These are phyloP conservation scores for Agrostemma githago DNA, from an alignment of 148 eudicot genomes.

Conservation along the genomic window DNA sequence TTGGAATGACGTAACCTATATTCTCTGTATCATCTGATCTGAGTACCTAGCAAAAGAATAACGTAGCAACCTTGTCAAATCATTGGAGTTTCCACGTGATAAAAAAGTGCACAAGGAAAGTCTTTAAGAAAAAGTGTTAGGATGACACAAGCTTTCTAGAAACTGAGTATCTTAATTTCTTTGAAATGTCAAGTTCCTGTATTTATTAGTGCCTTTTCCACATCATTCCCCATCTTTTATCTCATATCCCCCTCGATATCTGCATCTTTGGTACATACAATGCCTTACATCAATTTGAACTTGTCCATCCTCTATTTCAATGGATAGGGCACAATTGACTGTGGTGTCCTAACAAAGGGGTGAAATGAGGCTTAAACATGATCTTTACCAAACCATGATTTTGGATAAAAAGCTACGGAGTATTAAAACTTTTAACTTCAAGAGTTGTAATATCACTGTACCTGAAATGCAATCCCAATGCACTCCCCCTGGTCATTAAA, in stretches of 20 bases:
- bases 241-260: background rate
- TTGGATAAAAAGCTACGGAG: background rate
- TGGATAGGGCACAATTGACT: background rate
- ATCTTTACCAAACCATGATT: background rate
- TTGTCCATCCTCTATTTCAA: background rate
- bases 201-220: background rate
- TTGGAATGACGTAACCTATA: constrained; percentile 96
- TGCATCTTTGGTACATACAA: background rate
- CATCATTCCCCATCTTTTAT: background rate
- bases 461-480: constrained; percentile 99
- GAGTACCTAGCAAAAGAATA: constrained; percentile 53
- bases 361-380: background rate
- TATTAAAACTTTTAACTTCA: constrained; percentile 1
- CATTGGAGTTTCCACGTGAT: background rate
- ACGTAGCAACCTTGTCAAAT: constrained; percentile 20
- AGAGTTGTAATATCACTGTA: constrained; percentile 19
- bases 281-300: background rate
- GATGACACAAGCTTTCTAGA: background rate
- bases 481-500: constrained; percentile 93
- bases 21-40: constrained; percentile 91
- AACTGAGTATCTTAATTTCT: background rate
- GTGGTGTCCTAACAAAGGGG: background rate
- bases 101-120: constrained; percentile 5
- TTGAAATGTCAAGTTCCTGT: background rate
- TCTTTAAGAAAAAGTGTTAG: background rate